A percentile compares a stretch with the other conserved stretches of the same genome.
These are phyloP conservation scores for Xylaria digitata DNA, from an alignment of 2,329 filamentous ascomycete genomes.

Conservation along the genomic window DNA sequence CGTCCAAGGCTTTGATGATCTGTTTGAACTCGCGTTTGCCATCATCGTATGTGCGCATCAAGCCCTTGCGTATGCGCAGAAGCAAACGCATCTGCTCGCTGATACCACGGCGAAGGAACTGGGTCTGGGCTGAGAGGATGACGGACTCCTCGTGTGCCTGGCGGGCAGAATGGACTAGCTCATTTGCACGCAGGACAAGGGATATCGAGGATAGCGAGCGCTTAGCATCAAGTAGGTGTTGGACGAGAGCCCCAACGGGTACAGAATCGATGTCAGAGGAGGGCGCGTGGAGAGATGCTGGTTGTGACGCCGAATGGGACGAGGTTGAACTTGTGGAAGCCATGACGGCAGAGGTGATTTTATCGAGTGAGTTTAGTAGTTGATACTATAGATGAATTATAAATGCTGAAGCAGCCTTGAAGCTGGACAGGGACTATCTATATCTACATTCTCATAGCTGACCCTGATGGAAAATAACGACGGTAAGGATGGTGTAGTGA, in stretches of 20 bases:
- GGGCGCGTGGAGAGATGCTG: constrained; percentile 46
- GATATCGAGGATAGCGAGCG: constrained; percentile 85
- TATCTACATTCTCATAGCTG: constrained; percentile 38
- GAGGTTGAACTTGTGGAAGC: constrained; percentile 44
- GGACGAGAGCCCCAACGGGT: constrained; percentile 80
- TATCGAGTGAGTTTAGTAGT: constrained; percentile 4
- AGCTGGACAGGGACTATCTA: constrained; percentile 27
- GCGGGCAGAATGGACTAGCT: constrained; percentile 82
- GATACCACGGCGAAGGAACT: constrained; percentile 74
- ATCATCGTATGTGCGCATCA: constrained; percentile 67
- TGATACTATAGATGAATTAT: constrained; percentile 14
- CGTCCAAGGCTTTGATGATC: constrained; percentile 73
- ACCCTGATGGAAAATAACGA: constrained; percentile 5
- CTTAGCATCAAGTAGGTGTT: constrained; percentile 87
- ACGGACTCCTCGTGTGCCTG: constrained; percentile 81
- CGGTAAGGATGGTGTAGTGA: not conserved
- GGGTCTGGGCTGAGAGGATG: constrained; percentile 75
- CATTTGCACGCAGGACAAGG: constrained; percentile 85
- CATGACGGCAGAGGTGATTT: constrained; percentile 37
- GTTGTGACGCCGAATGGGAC: constrained; percentile 38
- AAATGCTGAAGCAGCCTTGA: constrained; percentile 27
- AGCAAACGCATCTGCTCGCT: constrained; percentile 66
- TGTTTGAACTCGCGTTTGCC: constrained; percentile 70
- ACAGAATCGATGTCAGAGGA: constrained; percentile 55
- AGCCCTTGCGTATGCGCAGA: constrained; percentile 60